phyloP scores from a whole-genome alignment of 208 protist species.

The Trypanosoma rangeli region DNA sequence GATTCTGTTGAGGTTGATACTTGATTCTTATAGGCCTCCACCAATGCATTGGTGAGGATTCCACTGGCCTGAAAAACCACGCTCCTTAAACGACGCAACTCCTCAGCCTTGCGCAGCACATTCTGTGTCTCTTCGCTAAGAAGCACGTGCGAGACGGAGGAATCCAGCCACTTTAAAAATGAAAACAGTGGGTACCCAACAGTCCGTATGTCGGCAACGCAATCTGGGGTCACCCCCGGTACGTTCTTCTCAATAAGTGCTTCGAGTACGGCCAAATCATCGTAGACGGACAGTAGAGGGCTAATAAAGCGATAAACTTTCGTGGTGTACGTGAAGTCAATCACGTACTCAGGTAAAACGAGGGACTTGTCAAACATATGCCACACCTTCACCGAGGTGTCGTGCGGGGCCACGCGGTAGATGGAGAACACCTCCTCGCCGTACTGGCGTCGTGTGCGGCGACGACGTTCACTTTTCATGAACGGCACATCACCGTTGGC shows the following conservation, averaged over 20 bases:
- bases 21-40: slow-evolving; percentile 35
- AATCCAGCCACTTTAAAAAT: slow-evolving; percentile 38
- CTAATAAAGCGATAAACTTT: slow-evolving; percentile 12
- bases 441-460: slow-evolving; percentile 52
- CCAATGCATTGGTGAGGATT: slow-evolving; percentile 31
- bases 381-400: slow-evolving; percentile 58
- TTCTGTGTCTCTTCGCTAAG: slow-evolving; percentile 46
- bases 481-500: slow-evolving; percentile 35
- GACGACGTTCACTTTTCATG: slow-evolving; percentile 28
- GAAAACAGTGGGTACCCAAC: slow-evolving; percentile 34
- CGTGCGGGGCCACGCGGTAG: slow-evolving; percentile 51
- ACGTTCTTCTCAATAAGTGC: slow-evolving; percentile 17
- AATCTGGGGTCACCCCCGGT: slow-evolving; percentile 4
- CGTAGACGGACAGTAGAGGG: slow-evolving; percentile 30
- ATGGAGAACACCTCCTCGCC: slow-evolving; percentile 60
- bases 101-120: slow-evolving; percentile 24
- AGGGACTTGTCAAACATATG: slow-evolving; percentile 84
- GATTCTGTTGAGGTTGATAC: slow-evolving; percentile 10
- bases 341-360: slow-evolving; percentile 82
- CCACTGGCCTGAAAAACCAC: slow-evolving; percentile 1
- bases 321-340: slow-evolving; percentile 81
- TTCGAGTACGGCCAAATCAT: slow-evolving; percentile 17
- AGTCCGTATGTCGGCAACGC: slow-evolving; percentile 26
- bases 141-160: slow-evolving; percentile 41
- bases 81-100: slow-evolving; percentile 1